Evolutionary conservation across 768 basidiomycete genomes (phyloP), one percentile per base, ranked within the genome.

Genomic region (Cubamyces sp.): DNA sequence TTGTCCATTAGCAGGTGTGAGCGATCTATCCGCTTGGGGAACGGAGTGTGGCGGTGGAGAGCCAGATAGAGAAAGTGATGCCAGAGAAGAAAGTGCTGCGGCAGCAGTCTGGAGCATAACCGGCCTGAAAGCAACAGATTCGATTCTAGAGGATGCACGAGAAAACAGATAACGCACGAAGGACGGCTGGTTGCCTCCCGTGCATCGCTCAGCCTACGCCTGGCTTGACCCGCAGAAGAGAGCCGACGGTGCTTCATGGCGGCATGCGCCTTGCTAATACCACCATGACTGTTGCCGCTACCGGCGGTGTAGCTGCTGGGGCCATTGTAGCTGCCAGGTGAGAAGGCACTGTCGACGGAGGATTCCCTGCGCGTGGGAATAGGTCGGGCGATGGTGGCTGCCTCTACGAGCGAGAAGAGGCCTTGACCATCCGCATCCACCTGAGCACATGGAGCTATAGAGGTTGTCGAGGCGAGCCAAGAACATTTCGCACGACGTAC

Each of bases 201-300:
- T 25, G 90, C 91, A 73, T 92, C 91, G 73, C 89, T 91, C 65
- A 91, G 72, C 59, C 91, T 79, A 67, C 91, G 81, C 70, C 85
- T 84, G 25, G 83, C 79, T 74, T 89, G 85, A 19, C 90, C 87
- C 12, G 85, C 81, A 0, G 90, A 91, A 18, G 88, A 86, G 19
- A 91, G 75, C 18, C 90, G 80, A 55, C 91, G 85, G 72, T 91
- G 88, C 67, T 88, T 83, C 61, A 65, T 64, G 12, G 69, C 70
- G 48, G 66, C 65, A 39, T 74, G 74, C 3, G 64, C 67, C 70
- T 69, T 73, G 58, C 58, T 52, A 55, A 68, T 55, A 66, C 64
- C 43, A 15, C 56, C 57, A 19, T 70, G 6, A 30, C 59, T 72
- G 55, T 69, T 65, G 43, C 72, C 73, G 7, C 74, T 64, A 11